A percentile compares a stretch with the other conserved stretches of the same genome.
Conservation (phyloP, 176 grass and related monocot species). For the Musa beccarii region DNA sequence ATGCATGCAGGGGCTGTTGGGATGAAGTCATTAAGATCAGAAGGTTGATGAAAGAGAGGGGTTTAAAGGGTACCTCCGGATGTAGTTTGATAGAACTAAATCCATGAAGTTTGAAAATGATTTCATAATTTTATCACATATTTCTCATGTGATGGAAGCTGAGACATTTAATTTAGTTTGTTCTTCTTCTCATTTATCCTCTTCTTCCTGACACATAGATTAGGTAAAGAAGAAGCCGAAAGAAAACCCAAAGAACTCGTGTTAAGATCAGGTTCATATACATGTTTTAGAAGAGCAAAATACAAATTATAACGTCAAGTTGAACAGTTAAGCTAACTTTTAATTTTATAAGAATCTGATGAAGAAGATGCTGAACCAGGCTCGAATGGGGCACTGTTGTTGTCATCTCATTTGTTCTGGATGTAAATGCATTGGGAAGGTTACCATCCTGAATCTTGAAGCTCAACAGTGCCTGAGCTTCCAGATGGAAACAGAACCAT, state of each 20-base stretch:
- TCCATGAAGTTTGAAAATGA: not conserved
- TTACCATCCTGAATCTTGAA: slow-evolving; percentile 29
- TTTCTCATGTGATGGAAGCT: too few species aligned
- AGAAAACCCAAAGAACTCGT: too few species aligned
- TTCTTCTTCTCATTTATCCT: too few species aligned
- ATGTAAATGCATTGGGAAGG: slow-evolving; percentile 46
- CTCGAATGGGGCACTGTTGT: not conserved
- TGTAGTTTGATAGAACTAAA: slow-evolving; percentile 15
- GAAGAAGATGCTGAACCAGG: slow-evolving; percentile 21
- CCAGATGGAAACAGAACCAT: slow-evolving; percentile 81
- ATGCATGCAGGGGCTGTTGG: not conserved
- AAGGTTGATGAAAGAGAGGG: slow-evolving; percentile 1
- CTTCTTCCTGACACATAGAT: too few species aligned
- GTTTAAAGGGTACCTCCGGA: not conserved
- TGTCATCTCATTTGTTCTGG: slow-evolving; percentile 23
- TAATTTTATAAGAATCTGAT: not conserved
- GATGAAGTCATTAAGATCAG: slow-evolving; percentile 16
- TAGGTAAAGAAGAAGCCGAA: too few species aligned
- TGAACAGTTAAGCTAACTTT: too few species aligned
- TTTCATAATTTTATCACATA: too few species aligned
- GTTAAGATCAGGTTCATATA: too few species aligned
- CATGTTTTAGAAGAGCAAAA: too few species aligned
- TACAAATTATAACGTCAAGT: too few species aligned
- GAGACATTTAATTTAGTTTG: too few species aligned
- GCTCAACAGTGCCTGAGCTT: slow-evolving; percentile 59